phyloP scores from a whole-genome alignment of 495 filamentous ascomycete genomes.

The Apodospora peruviana region DNA sequence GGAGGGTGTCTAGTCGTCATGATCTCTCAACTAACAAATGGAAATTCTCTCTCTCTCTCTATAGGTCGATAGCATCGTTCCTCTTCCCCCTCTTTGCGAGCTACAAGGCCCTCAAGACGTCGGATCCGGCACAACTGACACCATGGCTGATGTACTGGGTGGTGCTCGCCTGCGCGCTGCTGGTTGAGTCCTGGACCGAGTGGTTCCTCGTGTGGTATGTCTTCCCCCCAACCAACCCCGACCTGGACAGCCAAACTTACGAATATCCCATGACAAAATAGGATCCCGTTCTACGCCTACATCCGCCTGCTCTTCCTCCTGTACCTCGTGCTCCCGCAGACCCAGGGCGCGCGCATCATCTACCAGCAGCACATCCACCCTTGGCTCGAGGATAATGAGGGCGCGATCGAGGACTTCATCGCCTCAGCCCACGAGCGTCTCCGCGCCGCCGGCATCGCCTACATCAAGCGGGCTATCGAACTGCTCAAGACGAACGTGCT shows the following conservation, averaged over 20 bases:
- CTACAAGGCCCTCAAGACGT: slow-evolving; percentile 94
- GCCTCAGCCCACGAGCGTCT: slow-evolving; percentile 73
- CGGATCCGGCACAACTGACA: slow-evolving; percentile 81
- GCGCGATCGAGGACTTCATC: slow-evolving; percentile 86
- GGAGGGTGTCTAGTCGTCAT: too few relatives aligned
- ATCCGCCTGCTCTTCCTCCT: slow-evolving; percentile 80
- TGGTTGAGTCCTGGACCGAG: slow-evolving; percentile 80
- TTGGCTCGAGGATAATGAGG: slow-evolving; percentile 81
- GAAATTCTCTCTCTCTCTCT: slow-evolving; percentile 62
- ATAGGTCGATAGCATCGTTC: too few relatives aligned
- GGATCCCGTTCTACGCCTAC: slow-evolving; percentile 93
- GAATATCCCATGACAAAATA: too few relatives aligned
- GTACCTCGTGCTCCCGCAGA: slow-evolving; percentile 96
- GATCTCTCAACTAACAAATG: neutral
- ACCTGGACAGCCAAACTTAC: neutral
- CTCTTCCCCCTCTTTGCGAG: slow-evolving; percentile 95
- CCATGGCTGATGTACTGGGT: slow-evolving; percentile 99
- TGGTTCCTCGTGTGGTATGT: slow-evolving; percentile 78
- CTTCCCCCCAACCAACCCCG: neutral
- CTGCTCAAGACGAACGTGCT: slow-evolving; percentile 66
- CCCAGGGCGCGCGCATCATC: slow-evolving; percentile 78
- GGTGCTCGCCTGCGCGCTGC: slow-evolving; percentile 71
- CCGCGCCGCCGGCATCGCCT: slow-evolving; percentile 70
- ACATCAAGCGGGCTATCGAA: slow-evolving; percentile 75
- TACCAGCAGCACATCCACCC: slow-evolving; percentile 85